phyloP scores from a whole-genome alignment of 1,284 basidiomycete genomes.

The Puccinia sorghi region DNA sequence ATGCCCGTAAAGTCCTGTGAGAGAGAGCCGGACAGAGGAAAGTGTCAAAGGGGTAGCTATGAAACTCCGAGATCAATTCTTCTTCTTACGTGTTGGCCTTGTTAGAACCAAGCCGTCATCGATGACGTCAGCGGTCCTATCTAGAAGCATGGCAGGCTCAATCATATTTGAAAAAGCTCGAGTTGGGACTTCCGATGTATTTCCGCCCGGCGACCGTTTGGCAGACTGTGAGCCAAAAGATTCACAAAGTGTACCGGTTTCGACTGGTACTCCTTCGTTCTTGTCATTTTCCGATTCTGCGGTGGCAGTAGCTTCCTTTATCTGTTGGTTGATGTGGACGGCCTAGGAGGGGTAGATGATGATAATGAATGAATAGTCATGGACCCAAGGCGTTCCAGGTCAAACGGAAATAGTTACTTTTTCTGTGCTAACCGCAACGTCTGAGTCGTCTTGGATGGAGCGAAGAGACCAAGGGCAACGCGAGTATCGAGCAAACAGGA shows the following conservation, averaged over 20 bases:
- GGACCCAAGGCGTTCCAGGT: neutral
- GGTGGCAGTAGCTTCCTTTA: neutral
- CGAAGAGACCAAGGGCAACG: constrained; percentile 52
- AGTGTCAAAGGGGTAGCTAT: too few species aligned
- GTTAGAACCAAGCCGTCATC: constrained; percentile 50
- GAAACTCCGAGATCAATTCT: too few species aligned
- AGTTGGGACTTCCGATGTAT: neutral
- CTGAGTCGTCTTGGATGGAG: neutral
- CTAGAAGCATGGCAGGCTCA: constrained; percentile 54
- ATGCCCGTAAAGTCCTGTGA: constrained; percentile 54
- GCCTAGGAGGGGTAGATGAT: neutral
- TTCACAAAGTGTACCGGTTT: neutral
- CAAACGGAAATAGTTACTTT: constrained; percentile 17
- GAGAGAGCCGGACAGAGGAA: neutral
- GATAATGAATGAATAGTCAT: neutral
- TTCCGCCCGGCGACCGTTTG: neutral
- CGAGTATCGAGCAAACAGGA: constrained; percentile 54
- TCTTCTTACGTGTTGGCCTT: constrained; percentile 53
- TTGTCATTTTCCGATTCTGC: neutral
- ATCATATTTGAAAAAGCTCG: neutral
- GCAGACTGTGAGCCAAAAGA: neutral
- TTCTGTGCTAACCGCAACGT: constrained; percentile 2
- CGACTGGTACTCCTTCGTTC: neutral
- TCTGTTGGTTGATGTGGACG: neutral
- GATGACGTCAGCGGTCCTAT: constrained; percentile 53